phyloP scores from a whole-genome alignment of 176 grass and related monocot species.

The Rhynchospora breviuscula region DNA sequence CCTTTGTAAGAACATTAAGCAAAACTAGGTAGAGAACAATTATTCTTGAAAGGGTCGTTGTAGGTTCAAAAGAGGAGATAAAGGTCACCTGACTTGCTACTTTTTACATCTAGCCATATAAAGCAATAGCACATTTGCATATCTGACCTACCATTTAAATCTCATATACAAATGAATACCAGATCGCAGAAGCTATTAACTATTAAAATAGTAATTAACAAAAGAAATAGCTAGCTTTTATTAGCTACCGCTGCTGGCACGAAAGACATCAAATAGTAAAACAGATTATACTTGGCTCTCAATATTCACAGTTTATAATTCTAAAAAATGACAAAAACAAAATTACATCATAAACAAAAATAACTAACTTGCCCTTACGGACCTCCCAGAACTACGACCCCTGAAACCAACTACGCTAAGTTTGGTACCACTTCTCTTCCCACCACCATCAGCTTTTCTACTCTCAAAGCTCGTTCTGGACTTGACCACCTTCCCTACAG shows the following conservation, averaged over 20 bases:
- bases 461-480: slow-evolving; percentile 27
- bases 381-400: slow-evolving; percentile 70
- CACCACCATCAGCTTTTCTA: slow-evolving; percentile 33
- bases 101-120: too few relatives aligned
- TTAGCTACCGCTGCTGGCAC: background rate
- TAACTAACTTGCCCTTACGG: slow-evolving; percentile 19
- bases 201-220: background rate
- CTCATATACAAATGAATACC: background rate
- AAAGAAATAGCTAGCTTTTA: background rate
- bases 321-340: background rate
- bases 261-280: background rate
- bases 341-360: background rate
- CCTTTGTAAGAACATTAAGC: too few relatives aligned
- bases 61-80: too few relatives aligned
- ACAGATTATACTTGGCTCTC: slow-evolving; percentile 4
- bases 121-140: background rate
- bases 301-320: slow-evolving; percentile 4
- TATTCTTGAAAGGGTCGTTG: too few relatives aligned
- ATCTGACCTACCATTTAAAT: background rate
- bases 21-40: too few relatives aligned
- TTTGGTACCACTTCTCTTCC: slow-evolving; percentile 33
- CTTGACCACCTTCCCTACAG: slow-evolving; percentile 28
- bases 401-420: slow-evolving; percentile 86
- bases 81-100: too few relatives aligned
- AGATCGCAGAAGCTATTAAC: background rate